A percentile compares a stretch with the other conserved stretches of the same genome.
Evolutionary conservation across 345 rosid species (phyloP).

Genomic region (Arabidopsis suecica): DNA sequence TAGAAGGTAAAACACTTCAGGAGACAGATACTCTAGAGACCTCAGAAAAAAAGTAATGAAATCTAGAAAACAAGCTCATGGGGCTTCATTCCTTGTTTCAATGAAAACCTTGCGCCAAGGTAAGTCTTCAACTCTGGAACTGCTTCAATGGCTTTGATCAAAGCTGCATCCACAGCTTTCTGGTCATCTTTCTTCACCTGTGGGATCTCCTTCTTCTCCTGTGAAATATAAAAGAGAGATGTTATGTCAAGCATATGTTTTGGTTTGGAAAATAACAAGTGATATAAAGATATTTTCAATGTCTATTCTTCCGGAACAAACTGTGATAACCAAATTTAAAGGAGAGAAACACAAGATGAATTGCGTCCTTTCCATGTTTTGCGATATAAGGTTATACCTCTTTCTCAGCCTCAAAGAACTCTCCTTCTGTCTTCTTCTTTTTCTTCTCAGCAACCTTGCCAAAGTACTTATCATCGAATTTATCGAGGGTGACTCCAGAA

Average conservation of each 20-base stretch:
- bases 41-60: constrained; percentile 8
- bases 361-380: neutral
- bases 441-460: constrained; percentile 75
- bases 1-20: neutral
- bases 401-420: constrained; percentile 79
- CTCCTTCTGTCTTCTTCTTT: constrained; percentile 73
- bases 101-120: constrained; percentile 76
- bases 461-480: constrained; percentile 74
- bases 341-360: neutral
- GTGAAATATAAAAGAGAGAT: neutral
- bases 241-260: neutral
- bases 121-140: constrained; percentile 76
- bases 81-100: constrained; percentile 81
- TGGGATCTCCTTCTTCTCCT: constrained; percentile 73
- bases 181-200: constrained; percentile 84
- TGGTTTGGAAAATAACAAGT: neutral
- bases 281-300: neutral
- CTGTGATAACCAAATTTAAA: neutral
- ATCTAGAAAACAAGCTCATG: constrained; percentile 78
- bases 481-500: constrained; percentile 67
- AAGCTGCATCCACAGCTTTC: constrained; percentile 65
- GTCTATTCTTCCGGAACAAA: neutral
- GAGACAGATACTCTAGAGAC: constrained; percentile 19
- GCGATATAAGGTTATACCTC: constrained; percentile 50
- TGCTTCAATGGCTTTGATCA: constrained; percentile 69